phyloP scores from a whole-genome alignment of 257 asterid genomes.

The Petunia secreta region DNA sequence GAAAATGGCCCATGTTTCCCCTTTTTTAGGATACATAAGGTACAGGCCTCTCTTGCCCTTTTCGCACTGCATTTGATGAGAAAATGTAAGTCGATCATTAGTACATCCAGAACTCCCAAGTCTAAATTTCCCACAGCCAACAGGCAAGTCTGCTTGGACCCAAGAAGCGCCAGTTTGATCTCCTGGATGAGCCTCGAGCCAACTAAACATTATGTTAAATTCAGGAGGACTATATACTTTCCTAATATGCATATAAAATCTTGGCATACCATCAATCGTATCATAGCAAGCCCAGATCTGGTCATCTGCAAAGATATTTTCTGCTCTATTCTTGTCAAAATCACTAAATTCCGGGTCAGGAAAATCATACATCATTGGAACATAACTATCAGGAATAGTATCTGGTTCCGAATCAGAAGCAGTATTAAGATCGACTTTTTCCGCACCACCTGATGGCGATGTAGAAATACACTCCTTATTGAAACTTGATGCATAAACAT shows the following conservation, averaged over 20 bases:
- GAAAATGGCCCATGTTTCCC: constrained; percentile 84
- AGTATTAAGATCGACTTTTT: constrained; percentile 36
- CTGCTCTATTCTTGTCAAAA: constrained; percentile 57
- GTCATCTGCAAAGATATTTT: constrained; percentile 44
- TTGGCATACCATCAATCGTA: constrained; percentile 65
- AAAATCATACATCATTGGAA: constrained; percentile 19
- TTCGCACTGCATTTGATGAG: constrained; percentile 49
- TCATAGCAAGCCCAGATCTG: constrained; percentile 88
- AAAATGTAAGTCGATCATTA: constrained; percentile 41
- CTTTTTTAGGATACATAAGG: constrained; percentile 55
- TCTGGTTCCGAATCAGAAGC: constrained; percentile 45
- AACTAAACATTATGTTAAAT: constrained; percentile 50
- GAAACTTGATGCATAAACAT: not conserved
- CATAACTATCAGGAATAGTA: constrained; percentile 25
- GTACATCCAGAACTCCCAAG: constrained; percentile 36
- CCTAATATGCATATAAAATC: constrained; percentile 68
- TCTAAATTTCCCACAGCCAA: constrained; percentile 68
- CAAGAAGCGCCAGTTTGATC: constrained; percentile 38
- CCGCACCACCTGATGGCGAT: constrained; percentile 31
- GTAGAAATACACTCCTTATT: constrained; percentile 15
- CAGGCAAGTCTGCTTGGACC: constrained; percentile 49
- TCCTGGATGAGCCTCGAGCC: constrained; percentile 72
- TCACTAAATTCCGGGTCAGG: constrained; percentile 72
- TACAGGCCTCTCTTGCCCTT: constrained; percentile 47
- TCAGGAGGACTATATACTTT: constrained; percentile 39